A percentile compares a stretch with the other conserved stretches of the same genome.
phyloP scores from a whole-genome alignment of 257 asterid species.

The Solanum pimpinellifolium region DNA sequence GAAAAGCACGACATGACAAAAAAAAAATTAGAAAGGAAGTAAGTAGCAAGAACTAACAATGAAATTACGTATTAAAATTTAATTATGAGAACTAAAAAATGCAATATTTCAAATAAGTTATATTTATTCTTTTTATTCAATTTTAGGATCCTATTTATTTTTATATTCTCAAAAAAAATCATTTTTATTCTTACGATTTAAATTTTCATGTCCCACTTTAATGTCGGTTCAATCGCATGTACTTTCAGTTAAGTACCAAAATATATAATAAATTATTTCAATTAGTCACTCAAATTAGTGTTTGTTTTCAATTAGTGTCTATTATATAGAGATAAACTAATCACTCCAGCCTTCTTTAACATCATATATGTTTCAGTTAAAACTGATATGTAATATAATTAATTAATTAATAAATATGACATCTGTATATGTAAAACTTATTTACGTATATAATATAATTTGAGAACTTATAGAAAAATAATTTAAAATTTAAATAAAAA shows the following conservation, averaged over 20 bases:
- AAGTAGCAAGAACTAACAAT: neutral
- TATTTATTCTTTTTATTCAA: too few species aligned
- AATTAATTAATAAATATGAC: neutral
- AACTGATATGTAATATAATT: neutral
- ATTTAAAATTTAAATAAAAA: too few species aligned
- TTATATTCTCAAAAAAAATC: neutral
- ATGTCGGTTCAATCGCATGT: neutral
- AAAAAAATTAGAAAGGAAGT: too few species aligned
- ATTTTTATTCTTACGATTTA: neutral
- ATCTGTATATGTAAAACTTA: neutral
- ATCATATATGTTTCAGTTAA: neutral
- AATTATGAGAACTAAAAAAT: neutral
- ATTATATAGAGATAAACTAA: too few species aligned
- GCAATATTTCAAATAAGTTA: neutral
- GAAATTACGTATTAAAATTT: neutral
- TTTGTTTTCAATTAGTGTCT: too few species aligned
- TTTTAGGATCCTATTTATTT: neutral
- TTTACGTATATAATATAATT: neutral
- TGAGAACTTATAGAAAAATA: neutral
- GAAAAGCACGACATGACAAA: fast-evolving
- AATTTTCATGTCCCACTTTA: too few species aligned
- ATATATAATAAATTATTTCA: too few species aligned
- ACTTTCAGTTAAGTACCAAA: neutral
- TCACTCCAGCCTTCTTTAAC: neutral
- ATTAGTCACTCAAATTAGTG: neutral